Evolutionary conservation across 352 stramenopile genomes (phyloP).

Genomic region (Phytophthora boehmeriae): DNA sequence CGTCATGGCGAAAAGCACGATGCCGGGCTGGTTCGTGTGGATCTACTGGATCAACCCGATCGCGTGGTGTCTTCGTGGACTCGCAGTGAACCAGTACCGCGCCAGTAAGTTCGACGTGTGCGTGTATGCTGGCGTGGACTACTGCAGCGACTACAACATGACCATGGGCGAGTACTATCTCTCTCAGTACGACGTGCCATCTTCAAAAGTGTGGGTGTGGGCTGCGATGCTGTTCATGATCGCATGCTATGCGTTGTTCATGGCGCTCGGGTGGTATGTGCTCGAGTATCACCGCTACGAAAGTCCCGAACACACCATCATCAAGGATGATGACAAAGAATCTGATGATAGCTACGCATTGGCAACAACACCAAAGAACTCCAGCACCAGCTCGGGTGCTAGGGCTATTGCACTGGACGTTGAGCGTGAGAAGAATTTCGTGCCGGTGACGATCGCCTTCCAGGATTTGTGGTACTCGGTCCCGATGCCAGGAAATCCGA

Average conservation of each 20-base stretch:
- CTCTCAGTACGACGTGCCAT: slow-evolving; percentile 31
- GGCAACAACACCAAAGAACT: slow-evolving; percentile 22
- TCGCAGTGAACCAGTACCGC: slow-evolving; percentile 37
- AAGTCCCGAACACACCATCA: slow-evolving; percentile 30
- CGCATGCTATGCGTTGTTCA: slow-evolving; percentile 31
- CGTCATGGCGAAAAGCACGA: slow-evolving; percentile 46
- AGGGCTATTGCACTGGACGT: slow-evolving; percentile 21
- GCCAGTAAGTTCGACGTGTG: slow-evolving; percentile 29
- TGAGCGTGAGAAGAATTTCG: slow-evolving; percentile 3
- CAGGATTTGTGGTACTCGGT: background rate
- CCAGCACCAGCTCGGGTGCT: slow-evolving; percentile 8
- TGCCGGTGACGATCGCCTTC: slow-evolving; percentile 1
- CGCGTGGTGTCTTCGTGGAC: slow-evolving; percentile 45
- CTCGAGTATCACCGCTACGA: slow-evolving; percentile 41
- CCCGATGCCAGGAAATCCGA: slow-evolving; percentile 2
- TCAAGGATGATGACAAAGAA: slow-evolving; percentile 28
- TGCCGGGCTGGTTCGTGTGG: slow-evolving; percentile 61
- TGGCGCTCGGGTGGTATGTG: slow-evolving; percentile 26
- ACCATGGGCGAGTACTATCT: slow-evolving; percentile 45
- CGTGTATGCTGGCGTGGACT: slow-evolving; percentile 30
- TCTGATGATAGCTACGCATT: slow-evolving; percentile 21
- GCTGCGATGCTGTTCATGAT: slow-evolving; percentile 40
- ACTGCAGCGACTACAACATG: slow-evolving; percentile 30
- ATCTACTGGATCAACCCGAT: slow-evolving; percentile 71
- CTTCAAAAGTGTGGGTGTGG: slow-evolving; percentile 38